These are phyloP conservation scores for Bocquillonia castaneifolia DNA, from an alignment of 441 rosid genomes.

Conservation along the genomic window DNA sequence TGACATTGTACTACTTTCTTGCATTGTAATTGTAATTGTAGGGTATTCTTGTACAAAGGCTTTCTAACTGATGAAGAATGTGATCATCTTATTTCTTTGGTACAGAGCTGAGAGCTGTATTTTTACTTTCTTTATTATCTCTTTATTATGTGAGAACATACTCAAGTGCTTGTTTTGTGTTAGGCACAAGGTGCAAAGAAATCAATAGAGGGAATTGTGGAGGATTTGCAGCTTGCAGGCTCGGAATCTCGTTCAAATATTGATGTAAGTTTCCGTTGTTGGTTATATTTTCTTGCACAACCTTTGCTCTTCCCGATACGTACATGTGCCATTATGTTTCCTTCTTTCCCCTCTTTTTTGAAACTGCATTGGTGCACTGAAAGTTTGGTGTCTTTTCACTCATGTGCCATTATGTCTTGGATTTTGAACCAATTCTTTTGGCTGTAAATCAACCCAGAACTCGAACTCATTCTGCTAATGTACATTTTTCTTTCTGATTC, in stretches of 20 bases:
- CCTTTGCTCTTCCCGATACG: neutral
- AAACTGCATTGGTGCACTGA: neutral
- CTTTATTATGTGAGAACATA: neutral
- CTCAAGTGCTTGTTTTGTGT: conserved; percentile 18
- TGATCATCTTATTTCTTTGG: conserved; percentile 66
- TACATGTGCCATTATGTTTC: neutral
- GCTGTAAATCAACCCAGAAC: neutral
- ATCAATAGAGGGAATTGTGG: conserved; percentile 21
- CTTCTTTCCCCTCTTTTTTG: neutral
- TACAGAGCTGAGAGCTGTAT: conserved; percentile 22
- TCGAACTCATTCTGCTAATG: conserved; percentile 2
- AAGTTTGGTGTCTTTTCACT: neutral
- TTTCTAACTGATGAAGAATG: conserved; percentile 74
- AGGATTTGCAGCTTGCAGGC: conserved; percentile 30
- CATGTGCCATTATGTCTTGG: neutral
- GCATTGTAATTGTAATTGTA: conserved; percentile 29
- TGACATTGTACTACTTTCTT: conserved; percentile 12
- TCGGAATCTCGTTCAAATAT: conserved; percentile 33
- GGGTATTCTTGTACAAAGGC: conserved; percentile 69
- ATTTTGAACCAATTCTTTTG: neutral
- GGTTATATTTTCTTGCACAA: neutral
- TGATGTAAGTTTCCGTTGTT: conserved; percentile 37
- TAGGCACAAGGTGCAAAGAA: conserved; percentile 37
- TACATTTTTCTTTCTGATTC: neutral
- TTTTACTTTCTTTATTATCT: neutral